A percentile compares a stretch with the other conserved stretches of the same genome.
These are phyloP conservation scores for Misopates orontium DNA, from an alignment of 257 asterid genomes.

Conservation along the genomic window DNA sequence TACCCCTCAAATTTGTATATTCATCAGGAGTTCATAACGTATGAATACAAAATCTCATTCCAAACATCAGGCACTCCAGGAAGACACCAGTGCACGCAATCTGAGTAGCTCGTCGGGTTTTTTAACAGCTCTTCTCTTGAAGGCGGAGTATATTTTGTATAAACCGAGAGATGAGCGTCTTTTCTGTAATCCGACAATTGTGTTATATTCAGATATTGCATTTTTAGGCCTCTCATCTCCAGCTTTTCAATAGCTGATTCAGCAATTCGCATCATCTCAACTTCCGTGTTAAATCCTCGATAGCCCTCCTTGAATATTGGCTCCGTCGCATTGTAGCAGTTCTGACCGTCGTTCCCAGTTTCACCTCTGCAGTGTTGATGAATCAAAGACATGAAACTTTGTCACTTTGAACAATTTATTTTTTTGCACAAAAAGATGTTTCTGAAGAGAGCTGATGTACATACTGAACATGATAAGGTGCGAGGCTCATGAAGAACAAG, in stretches of 20 bases:
- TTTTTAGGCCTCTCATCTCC: slow-evolving; percentile 40
- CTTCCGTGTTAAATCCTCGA: slow-evolving; percentile 41
- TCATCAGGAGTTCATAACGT: slow-evolving; percentile 38
- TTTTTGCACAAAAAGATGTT: not conserved
- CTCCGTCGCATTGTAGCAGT: slow-evolving; percentile 47
- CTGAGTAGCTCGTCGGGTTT: slow-evolving; percentile 43
- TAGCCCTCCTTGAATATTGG: slow-evolving; percentile 39
- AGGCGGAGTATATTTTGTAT: slow-evolving; percentile 35
- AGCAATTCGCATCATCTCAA: slow-evolving; percentile 44
- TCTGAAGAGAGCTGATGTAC: not conserved
- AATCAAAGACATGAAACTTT: not conserved
- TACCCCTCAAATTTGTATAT: not conserved
- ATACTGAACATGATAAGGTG: slow-evolving; percentile 55
- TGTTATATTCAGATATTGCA: slow-evolving; percentile 60
- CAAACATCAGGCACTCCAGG: slow-evolving; percentile 88
- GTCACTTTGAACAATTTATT: too few species aligned
- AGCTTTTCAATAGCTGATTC: slow-evolving; percentile 41
- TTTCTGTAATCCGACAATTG: slow-evolving; percentile 61
- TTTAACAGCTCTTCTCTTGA: slow-evolving; percentile 37
- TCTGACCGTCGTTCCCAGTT: slow-evolving; percentile 33
- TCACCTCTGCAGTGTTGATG: slow-evolving; percentile 37
- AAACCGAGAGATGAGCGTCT: slow-evolving; percentile 61
- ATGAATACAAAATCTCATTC: slow-evolving; percentile 57
- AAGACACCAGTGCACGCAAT: slow-evolving; percentile 80
- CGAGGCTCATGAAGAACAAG: slow-evolving; percentile 55